phyloP scores from a whole-genome alignment of 2,329 filamentous ascomycete species.

The Fusarium sp. region DNA sequence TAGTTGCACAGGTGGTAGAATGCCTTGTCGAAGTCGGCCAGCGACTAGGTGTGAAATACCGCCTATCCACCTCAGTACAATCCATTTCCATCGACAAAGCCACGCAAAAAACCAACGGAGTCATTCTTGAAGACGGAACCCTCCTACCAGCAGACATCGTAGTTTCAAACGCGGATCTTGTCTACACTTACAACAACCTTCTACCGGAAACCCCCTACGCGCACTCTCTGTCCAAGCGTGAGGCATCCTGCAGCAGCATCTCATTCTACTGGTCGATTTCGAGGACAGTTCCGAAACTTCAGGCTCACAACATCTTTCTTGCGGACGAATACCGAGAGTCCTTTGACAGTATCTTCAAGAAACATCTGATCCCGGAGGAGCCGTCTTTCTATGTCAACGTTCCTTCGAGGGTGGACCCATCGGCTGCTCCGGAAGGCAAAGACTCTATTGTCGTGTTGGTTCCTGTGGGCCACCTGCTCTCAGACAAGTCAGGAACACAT shows the following conservation, averaged over 20 bases:
- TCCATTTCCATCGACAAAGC: conserved; percentile 61
- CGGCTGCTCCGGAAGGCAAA: conserved; percentile 72
- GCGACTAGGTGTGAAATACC: conserved; percentile 70
- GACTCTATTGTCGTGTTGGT: conserved; percentile 78
- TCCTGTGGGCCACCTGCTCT: conserved; percentile 73
- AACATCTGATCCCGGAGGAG: conserved; percentile 72
- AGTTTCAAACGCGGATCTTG: conserved; percentile 77
- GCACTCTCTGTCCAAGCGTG: conserved; percentile 55
- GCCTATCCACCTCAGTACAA: conserved; percentile 67
- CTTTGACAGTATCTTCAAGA: conserved; percentile 81
- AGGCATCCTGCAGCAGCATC: conserved; percentile 76
- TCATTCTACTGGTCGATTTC: conserved; percentile 81
- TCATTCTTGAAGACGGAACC: conserved; percentile 68
- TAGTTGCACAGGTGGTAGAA: conserved; percentile 59
- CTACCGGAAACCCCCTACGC: conserved; percentile 62
- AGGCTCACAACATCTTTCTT: conserved; percentile 81
- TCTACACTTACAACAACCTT: conserved; percentile 79
- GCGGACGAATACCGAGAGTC: conserved; percentile 77
- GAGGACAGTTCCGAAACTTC: conserved; percentile 68
- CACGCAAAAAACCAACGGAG: conserved; percentile 62
- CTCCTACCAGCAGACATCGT: conserved; percentile 72
- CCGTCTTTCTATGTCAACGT: conserved; percentile 84
- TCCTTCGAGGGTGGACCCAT: conserved; percentile 74
- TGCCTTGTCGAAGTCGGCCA: conserved; percentile 72
- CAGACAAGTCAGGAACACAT: conserved; percentile 26